phyloP scores from a whole-genome alignment of 202 grass and related monocot genomes.

The Digitaria exilis region DNA sequence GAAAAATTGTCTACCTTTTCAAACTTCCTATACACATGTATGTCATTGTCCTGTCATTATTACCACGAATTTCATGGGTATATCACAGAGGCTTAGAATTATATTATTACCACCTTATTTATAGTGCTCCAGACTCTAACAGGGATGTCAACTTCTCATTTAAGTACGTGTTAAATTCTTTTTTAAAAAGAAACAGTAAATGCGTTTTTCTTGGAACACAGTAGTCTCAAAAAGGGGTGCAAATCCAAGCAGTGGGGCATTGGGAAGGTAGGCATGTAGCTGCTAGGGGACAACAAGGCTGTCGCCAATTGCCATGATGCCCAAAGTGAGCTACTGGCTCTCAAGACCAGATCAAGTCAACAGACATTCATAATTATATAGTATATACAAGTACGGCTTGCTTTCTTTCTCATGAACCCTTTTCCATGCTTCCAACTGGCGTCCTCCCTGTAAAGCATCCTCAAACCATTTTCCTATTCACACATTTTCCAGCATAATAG shows the following conservation, averaged over 20 bases:
- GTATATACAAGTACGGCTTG: not conserved
- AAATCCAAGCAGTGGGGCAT: not conserved
- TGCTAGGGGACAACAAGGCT: not conserved
- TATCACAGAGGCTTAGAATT: not conserved
- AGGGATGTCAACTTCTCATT: not conserved
- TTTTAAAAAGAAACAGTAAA: not conserved
- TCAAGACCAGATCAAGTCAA: slow-evolving; percentile 16
- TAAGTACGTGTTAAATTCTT: not conserved
- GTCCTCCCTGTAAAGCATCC: slow-evolving; percentile 16
- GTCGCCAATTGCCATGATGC: not conserved
- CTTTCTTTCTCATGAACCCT: not conserved
- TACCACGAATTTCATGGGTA: not conserved
- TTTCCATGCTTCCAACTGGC: slow-evolving; percentile 6
- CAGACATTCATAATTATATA: not conserved
- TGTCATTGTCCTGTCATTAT: not conserved
- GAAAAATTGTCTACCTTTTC: not conserved
- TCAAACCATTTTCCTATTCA: not conserved
- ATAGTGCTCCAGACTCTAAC: not conserved
- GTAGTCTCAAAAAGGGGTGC: not conserved
- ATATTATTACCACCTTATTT: not conserved
- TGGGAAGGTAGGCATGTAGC: slow-evolving; percentile 10
- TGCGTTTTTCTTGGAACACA: not conserved
- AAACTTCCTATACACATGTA: not conserved
- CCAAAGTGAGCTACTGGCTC: not conserved
- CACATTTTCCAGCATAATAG: not conserved